phyloP scores from a whole-genome alignment of 2,329 filamentous ascomycete genomes.

The Phaeoacremonium minimum region DNA sequence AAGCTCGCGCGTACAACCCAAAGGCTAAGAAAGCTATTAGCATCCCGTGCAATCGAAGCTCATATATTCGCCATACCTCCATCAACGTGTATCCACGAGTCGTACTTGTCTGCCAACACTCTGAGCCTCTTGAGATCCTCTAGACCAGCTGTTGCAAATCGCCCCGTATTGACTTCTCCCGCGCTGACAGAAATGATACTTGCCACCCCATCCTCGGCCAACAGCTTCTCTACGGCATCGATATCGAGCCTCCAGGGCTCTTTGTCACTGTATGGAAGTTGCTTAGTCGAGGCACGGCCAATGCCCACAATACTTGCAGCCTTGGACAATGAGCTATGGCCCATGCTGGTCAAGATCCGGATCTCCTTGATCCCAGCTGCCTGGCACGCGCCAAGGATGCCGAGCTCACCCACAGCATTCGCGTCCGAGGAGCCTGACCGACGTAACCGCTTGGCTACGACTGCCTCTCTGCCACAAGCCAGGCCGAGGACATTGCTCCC shows the following conservation, averaged over 20 bases:
- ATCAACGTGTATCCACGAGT: conserved; percentile 86
- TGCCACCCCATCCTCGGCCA: conserved; percentile 50
- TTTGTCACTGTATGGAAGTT: conserved; percentile 44
- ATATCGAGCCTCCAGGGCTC: conserved; percentile 70
- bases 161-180: conserved; percentile 86
- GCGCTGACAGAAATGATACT: conserved; percentile 78
- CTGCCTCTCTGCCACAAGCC: conserved; percentile 60
- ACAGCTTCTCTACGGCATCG: conserved; percentile 54
- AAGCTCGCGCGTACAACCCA: conserved; percentile 70
- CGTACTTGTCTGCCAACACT: conserved; percentile 65
- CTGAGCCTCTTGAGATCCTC: conserved; percentile 62
- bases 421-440: conserved; percentile 14
- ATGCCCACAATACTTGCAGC: conserved; percentile 79
- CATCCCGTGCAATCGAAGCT: neutral
- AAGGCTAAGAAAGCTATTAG: conserved; percentile 54
- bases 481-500: conserved; percentile 78
- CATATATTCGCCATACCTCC: conserved; percentile 45
- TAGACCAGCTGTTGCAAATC: conserved; percentile 60
- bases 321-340: conserved; percentile 81
- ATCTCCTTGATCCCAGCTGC: conserved; percentile 62
- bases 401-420: conserved; percentile 61
- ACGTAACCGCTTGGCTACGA: conserved; percentile 38
- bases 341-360: conserved; percentile 74
- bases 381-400: conserved; percentile 63
- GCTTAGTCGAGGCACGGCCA: conserved; percentile 63